Base-by-base conservation (phyloP, 768 basidiomycete genomes). In the Hemileccinum rubropunctum region DNA sequence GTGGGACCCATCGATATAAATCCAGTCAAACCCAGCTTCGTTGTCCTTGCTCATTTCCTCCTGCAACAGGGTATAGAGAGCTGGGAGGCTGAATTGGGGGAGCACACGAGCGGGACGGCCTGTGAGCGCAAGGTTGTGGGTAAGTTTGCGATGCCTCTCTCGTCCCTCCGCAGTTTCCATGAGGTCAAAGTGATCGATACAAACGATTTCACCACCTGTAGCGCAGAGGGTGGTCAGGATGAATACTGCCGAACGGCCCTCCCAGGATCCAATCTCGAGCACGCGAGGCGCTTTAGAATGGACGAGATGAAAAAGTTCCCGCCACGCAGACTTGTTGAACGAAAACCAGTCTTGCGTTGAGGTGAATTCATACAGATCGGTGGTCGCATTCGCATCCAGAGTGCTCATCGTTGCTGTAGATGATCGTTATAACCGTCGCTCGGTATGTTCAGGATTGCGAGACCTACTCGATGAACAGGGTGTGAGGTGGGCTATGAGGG, bases 211-310 rank as follows among this genome's bases (percentile, higher is more conserved):
- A 2, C 77, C 76, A n/a, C 62, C 64, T 2, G 61, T 48, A 11
- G 62, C 60, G 61, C 78, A 79, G 40, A 82, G 72, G 27, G 74
- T 70, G n/a, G 60, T 71, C 30, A 79, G 65, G 43, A 81, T 67
- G 64, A 80, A 82, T 21, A 80, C 73, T 20, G 78, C 81, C 0
- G 82, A 83, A 33, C 81, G 74, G n/a, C 80, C 82, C 62, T 82
- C 82, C 79, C 80, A 83, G 15, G 78, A 80, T 8, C 82, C 80
- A 14, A 83, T 78, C 59, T 82, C 82, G 13, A 82, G 74, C 2
- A 67, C 73, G 15, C 80, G 73, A 11, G 82, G 79, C 1, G 58
- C 56, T 11, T 64, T 37, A 14, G 76, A 64, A 1, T 27, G 26
- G 47, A 81, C 58, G 27, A 70, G 62, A 11, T 68, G 63, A 48